phyloP scores from a whole-genome alignment of 306 rosid genomes.

The Inga laurina region DNA sequence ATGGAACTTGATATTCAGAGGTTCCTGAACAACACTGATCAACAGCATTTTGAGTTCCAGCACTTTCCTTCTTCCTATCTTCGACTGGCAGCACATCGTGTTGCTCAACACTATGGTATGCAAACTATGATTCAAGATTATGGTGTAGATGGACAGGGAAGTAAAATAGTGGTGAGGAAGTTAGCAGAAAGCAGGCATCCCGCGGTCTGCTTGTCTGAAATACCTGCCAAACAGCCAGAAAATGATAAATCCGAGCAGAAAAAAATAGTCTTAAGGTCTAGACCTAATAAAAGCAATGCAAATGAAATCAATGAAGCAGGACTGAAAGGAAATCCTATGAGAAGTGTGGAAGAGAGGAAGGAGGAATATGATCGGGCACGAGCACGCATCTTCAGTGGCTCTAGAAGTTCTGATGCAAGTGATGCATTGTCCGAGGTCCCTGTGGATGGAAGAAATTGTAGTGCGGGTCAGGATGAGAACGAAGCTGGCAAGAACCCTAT shows the following conservation, averaged over 20 bases:
- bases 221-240: constrained; percentile 63
- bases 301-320: constrained; percentile 51
- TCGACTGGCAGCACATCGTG: constrained; percentile 90
- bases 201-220: constrained; percentile 62
- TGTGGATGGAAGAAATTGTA: constrained; percentile 47
- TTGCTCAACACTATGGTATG: constrained; percentile 86
- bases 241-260: constrained; percentile 52
- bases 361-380: constrained; percentile 93
- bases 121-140: constrained; percentile 78
- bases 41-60: constrained; percentile 78
- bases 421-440: constrained; percentile 43
- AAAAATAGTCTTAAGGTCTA: constrained; percentile 62
- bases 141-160: constrained; percentile 83
- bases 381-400: constrained; percentile 80
- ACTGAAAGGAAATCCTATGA: constrained; percentile 60
- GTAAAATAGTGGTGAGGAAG: constrained; percentile 76
- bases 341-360: constrained; percentile 95
- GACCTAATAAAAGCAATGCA: constrained; percentile 51
- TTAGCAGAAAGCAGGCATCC: constrained; percentile 68
- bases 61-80: constrained; percentile 90
- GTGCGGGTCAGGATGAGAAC: constrained; percentile 48
- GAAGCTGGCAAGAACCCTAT: constrained; percentile 50
- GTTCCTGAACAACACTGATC: constrained; percentile 67
- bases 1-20: constrained; percentile 90
- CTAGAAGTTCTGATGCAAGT: constrained; percentile 48